Evolutionary conservation across 2,329 filamentous ascomycete genomes (phyloP), one percentile per base, ranked within the genome.

Genomic region (Cladophialophora yegresii): DNA sequence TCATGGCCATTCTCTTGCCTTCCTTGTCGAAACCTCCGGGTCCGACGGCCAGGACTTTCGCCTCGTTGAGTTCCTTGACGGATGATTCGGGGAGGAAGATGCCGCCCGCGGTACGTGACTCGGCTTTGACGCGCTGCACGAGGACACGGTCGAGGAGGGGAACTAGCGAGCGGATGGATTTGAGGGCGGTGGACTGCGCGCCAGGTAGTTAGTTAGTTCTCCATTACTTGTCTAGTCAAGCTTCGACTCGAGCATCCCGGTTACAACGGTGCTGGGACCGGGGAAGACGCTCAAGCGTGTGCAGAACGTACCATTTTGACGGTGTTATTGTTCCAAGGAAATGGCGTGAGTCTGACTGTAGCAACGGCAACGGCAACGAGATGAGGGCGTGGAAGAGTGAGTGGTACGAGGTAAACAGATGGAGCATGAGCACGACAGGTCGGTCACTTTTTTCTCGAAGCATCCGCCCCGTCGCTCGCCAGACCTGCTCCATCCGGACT

Each of bases 61-160:
- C 95, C 85, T 98, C 93, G 82, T 97, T 98, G 77, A 98, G 87
- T 81, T 99, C 95, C 87, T 99, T 96, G 77, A 98, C 92, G 75
- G 89, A 91, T 68, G 89, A 93, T 84, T 99, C 95, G 73, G 95
- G 95, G 71, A 99, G 90, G 85, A 96, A 97, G 85, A 99, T 96
- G 75, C 95, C 95, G 75, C 89, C 89, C 73, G 95, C 92, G 56
- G 95, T 99, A 86, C 97, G 97, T 77, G 92, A 81, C 82, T 98
- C 93, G 75, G 93, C 91, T 85, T 98, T 98, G 83, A 97, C 82
- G 81, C 95, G 92, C 88, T 99, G 95, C 73, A 99, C 92, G 70
- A 99, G 89, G 73, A 99, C 92, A 75, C 95, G 93, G 87, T 99
- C 95, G 81, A 99, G 89, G 72, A 99, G 93, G 69, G 95, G 95